phyloP scores from a whole-genome alignment of 2,329 filamentous ascomycete species.

The Sarocladiaceae sp. region DNA sequence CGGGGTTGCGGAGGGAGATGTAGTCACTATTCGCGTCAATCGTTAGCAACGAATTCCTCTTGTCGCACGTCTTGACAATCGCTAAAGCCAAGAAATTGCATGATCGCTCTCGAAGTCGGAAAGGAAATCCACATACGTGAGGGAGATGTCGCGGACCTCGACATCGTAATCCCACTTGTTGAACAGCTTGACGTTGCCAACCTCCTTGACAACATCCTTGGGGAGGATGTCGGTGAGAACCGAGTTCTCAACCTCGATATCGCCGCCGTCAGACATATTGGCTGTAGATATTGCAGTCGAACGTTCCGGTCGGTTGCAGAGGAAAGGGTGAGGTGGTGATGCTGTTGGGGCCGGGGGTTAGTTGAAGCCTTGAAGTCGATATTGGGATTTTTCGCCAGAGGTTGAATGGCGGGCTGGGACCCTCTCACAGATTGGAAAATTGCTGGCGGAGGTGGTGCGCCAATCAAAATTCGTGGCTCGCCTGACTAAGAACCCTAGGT shows the following conservation, averaged over 20 bases:
- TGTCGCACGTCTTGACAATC: neutral
- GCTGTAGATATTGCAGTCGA: constrained; percentile 33
- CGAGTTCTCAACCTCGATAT: constrained; percentile 85
- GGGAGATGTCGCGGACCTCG: constrained; percentile 98
- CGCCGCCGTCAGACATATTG: constrained; percentile 91
- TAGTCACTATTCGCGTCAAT: constrained; percentile 70
- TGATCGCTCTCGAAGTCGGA: neutral
- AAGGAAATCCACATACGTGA: constrained; percentile 67
- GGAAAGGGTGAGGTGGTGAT: constrained; percentile 25
- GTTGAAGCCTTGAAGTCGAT: constrained; percentile 30
- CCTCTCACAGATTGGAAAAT: constrained; percentile 28
- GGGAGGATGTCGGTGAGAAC: constrained; percentile 77
- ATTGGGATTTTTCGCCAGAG: constrained; percentile 27
- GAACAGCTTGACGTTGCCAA: constrained; percentile 93
- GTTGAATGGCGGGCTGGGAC: constrained; percentile 27
- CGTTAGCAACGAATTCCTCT: constrained; percentile 25
- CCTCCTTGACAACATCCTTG: constrained; percentile 86
- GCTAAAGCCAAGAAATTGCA: neutral
- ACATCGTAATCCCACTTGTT: constrained; percentile 99
- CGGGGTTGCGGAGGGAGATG: constrained; percentile 98
- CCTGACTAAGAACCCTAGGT: no score
- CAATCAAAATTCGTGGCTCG: constrained; percentile 28
- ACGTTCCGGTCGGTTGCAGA: constrained; percentile 29
- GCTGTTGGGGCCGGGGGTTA: constrained; percentile 15
- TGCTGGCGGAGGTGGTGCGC: constrained; percentile 28